Evolutionary conservation across 2,329 filamentous ascomycete species (phyloP), one percentile per base, ranked within the genome.

Genomic region (Alternaria atra): DNA sequence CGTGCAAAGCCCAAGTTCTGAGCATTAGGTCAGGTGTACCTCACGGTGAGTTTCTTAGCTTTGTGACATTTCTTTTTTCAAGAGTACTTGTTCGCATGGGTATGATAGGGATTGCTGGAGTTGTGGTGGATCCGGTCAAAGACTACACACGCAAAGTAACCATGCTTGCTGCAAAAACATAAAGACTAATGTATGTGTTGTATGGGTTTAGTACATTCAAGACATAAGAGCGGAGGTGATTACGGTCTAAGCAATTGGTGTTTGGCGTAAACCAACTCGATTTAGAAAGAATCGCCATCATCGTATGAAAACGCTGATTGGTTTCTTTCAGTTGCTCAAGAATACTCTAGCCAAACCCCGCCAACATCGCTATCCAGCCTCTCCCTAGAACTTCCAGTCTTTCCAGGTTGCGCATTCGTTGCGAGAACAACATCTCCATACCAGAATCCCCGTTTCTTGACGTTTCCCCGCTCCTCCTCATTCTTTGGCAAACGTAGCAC

Each of bases 401-500:
- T 30, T 55, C 57, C 64, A 12, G 54, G 30, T 1, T 29, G 43
- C 2, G 67, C 67, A 15, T 52, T 55, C 2, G 64, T 68, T 40
- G 40, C 58, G 12, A 76, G 52, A n/a, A 73, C 67, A 2, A 75
- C 65, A 56, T 73, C 67, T 0, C 73, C 72, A 60, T 67, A 75
- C 69, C 69, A 74, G 46, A 68, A 76, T 2, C 64, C 64, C 17
- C 23, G 57, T 20, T 66, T 52, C 15, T 56, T 55, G 9, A 69
- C 48, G 35, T 58, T 65, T 20, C 46, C 48, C n/a, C 23, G 43
- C 35, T 76, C 74, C 2, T 63, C 61, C 6, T 67, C 63, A 15
- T 65, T 53, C 32, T 52, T 61, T 2, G 74, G 63, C n/a, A 73
- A 48, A 10, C 69, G 59, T 32, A 77, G 25, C 2, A 66, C 48